phyloP scores from a whole-genome alignment of 2,329 filamentous ascomycete genomes.

The Ophiostoma populinum region DNA sequence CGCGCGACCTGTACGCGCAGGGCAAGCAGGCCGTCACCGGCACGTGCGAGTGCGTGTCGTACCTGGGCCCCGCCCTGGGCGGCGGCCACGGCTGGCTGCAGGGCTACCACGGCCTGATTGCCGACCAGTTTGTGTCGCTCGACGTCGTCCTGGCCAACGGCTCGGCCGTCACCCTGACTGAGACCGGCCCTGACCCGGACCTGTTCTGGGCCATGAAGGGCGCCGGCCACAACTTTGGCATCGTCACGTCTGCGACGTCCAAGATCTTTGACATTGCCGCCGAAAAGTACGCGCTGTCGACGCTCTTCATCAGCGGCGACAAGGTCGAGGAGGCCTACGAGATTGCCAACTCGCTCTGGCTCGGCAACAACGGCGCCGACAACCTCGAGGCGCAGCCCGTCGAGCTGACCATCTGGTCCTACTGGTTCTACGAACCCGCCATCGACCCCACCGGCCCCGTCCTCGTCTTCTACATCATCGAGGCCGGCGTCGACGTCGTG shows the following conservation, averaged over 20 bases:
- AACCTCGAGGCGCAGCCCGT: conserved; percentile 16
- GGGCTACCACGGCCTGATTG: conserved; percentile 32
- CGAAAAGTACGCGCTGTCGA: conserved; percentile 22
- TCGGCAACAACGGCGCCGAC: conserved; percentile 18
- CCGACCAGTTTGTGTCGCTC: conserved; percentile 34
- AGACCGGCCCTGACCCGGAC: conserved; percentile 19
- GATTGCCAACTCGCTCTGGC: conserved; percentile 23
- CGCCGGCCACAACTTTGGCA: conserved; percentile 41
- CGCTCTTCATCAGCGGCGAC: conserved; percentile 24
- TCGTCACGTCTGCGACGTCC: conserved; percentile 25
- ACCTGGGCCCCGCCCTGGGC: conserved; percentile 29
- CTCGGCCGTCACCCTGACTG: conserved; percentile 18
- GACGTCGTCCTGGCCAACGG: conserved; percentile 35
- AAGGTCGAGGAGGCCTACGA: conserved; percentile 28
- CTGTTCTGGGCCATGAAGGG: conserved; percentile 40
- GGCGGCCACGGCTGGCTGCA: conserved; percentile 39
- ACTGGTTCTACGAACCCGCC: conserved; percentile 24
- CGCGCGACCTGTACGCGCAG: conserved; percentile 29
- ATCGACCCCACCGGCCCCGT: conserved; percentile 24
- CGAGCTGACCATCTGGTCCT: conserved; percentile 32
- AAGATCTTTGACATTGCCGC: conserved; percentile 27
- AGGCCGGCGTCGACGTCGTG: conserved; percentile 25
- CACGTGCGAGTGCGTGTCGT: conserved; percentile 31
- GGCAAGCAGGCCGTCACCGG: conserved; percentile 40
- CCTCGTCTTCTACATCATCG: conserved; percentile 24